These are phyloP conservation scores for Rhizoclosmatium hyalinum DNA, from an alignment of 371 early-diverging fungal species.

Conservation along the genomic window DNA sequence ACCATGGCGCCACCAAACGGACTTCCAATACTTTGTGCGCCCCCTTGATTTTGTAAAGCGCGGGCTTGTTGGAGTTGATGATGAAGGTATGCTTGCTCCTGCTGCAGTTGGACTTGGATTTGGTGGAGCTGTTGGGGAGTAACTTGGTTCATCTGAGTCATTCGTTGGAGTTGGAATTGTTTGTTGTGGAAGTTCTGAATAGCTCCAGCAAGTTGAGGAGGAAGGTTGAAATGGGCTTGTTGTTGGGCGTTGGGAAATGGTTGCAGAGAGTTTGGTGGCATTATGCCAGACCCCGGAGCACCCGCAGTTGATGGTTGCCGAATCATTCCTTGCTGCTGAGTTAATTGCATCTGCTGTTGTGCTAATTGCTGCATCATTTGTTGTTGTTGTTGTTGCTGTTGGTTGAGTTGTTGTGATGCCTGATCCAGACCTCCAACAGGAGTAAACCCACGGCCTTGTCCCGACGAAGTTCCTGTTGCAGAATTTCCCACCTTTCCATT, in stretches of 20 bases:
- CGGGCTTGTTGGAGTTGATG: slow-evolving; percentile 11
- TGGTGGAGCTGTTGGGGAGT: slow-evolving; percentile 17
- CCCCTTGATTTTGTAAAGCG: slow-evolving; percentile 1
- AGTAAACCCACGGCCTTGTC: not conserved
- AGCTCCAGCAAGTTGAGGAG: not conserved
- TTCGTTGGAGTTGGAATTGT: slow-evolving; percentile 12
- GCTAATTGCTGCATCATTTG: not conserved
- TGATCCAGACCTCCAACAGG: no score
- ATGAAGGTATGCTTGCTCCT: slow-evolving; percentile 11
- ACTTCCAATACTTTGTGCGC: not conserved
- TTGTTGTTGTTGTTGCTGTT: slow-evolving; percentile 13
- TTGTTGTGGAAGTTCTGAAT: slow-evolving; percentile 19
- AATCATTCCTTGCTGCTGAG: not conserved
- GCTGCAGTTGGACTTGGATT: slow-evolving; percentile 11
- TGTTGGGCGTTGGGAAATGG: not conserved
- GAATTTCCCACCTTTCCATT: no score
- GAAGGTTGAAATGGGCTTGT: slow-evolving; percentile 17
- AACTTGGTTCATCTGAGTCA: not conserved
- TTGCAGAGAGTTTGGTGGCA: not conserved
- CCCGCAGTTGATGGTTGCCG: not conserved
- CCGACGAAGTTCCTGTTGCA: no score
- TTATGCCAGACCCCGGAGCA: not conserved
- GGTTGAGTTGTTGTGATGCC: not conserved
- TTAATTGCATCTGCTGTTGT: not conserved
- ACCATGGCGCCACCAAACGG: not conserved